Evolutionary conservation across 2,329 filamentous ascomycete species (phyloP).

Genomic region (Epichloe coenophiala): DNA sequence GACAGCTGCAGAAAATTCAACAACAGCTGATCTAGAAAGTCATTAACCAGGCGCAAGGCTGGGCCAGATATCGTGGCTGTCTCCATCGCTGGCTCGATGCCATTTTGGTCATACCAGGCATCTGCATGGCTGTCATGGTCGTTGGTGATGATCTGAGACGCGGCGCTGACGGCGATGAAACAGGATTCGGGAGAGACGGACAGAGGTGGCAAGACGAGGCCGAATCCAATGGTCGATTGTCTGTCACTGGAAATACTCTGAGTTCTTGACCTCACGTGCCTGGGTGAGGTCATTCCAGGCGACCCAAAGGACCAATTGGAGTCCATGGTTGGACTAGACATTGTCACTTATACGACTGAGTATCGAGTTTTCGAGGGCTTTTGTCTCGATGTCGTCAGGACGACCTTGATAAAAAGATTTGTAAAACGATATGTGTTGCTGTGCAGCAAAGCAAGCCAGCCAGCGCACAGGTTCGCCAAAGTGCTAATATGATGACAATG

Average conservation of each 20-base stretch:
- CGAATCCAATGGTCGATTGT: conserved; percentile 45
- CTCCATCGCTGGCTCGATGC: conserved; percentile 50
- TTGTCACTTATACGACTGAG: not conserved
- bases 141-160: conserved; percentile 82
- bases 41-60: conserved; percentile 71
- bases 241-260: conserved; percentile 60
- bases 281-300: conserved; percentile 21
- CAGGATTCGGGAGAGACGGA: conserved; percentile 63
- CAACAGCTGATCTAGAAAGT: conserved; percentile 83
- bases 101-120: conserved; percentile 55
- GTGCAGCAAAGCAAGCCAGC: not conserved
- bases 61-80: conserved; percentile 58
- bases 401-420: not conserved
- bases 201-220: conserved; percentile 52
- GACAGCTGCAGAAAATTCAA: conserved; percentile 78
- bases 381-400: not conserved
- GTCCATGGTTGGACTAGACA: conserved; percentile 7
- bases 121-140: conserved; percentile 66
- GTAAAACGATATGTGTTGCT: not conserved
- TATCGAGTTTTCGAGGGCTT: not conserved
- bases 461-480: too few relatives aligned
- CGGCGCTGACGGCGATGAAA: conserved; percentile 79
- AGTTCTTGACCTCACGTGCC: conserved; percentile 32
- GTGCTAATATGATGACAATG: too few relatives aligned
- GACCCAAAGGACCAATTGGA: conserved; percentile 1